These are phyloP conservation scores for Backusella westeae DNA, from an alignment of 192 early-diverging fungal species.

Conservation along the genomic window DNA sequence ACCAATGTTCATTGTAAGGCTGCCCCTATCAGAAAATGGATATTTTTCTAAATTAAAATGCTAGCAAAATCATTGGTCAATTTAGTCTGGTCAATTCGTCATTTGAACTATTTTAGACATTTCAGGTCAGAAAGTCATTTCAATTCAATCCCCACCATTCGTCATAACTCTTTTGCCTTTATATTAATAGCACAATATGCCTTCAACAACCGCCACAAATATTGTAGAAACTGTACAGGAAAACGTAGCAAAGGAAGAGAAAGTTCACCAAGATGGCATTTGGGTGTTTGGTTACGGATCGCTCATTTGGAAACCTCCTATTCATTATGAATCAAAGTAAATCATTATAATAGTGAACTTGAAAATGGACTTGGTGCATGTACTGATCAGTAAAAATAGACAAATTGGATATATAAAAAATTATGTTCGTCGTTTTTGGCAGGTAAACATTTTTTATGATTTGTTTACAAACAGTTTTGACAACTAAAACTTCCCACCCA, in stretches of 20 bases:
- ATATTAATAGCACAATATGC: neutral
- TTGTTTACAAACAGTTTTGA: neutral
- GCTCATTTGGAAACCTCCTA: constrained; percentile 54
- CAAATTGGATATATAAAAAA: constrained; percentile 64
- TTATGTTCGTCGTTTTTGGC: constrained; percentile 77
- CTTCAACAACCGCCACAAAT: neutral
- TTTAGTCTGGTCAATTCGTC: neutral
- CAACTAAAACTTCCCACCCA: constrained; percentile 16
- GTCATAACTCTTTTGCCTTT: neutral
- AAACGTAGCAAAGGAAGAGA: neutral
- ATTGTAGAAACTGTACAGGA: neutral
- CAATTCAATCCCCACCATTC: neutral
- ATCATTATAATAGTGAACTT: neutral
- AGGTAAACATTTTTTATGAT: constrained; percentile 33
- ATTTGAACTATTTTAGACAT: neutral
- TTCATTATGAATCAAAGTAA: constrained; percentile 51
- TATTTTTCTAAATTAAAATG: neutral
- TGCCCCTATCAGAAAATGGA: neutral
- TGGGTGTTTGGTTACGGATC: constrained; percentile 64
- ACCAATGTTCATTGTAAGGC: too few species aligned
- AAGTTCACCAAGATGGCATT: constrained; percentile 26
- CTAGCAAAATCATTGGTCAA: neutral
- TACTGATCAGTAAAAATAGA: constrained; percentile 19
- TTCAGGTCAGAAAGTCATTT: neutral
- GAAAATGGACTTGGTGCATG: neutral